A percentile compares a stretch with the other conserved stretches of the same genome.
Conservation (phyloP, 306 rosid genomes). For the Corylus heterophylla region DNA sequence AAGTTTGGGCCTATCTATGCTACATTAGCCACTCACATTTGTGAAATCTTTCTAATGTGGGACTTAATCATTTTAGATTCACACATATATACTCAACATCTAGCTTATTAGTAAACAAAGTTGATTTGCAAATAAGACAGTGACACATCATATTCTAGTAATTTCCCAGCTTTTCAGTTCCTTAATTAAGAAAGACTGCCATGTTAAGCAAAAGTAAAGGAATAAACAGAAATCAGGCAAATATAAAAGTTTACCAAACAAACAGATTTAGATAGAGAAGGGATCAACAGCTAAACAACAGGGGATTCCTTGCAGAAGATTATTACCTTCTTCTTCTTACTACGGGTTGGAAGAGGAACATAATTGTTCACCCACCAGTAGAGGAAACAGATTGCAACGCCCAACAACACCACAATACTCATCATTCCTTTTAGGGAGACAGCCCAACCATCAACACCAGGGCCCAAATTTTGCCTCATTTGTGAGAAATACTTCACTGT, state of each 20-base stretch:
- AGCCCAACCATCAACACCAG: slow-evolving; percentile 98
- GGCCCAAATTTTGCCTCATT: slow-evolving; percentile 76
- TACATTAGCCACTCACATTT: too few relatives aligned
- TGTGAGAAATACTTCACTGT: slow-evolving; percentile 93
- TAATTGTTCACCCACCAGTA: slow-evolving; percentile 90
- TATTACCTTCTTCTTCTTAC: slow-evolving; percentile 94
- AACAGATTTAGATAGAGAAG: not conserved
- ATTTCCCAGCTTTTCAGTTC: not conserved
- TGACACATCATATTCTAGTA: not conserved
- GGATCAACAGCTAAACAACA: slow-evolving; percentile 1
- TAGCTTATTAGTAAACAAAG: not conserved
- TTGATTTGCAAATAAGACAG: not conserved
- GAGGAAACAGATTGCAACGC: slow-evolving; percentile 63
- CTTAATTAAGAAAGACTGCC: not conserved
- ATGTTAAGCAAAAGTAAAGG: not conserved
- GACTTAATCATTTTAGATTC: too few relatives aligned
- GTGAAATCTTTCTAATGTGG: too few relatives aligned
- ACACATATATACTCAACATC: too few relatives aligned
- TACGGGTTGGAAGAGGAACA: slow-evolving; percentile 86
- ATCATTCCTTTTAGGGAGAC: slow-evolving; percentile 83
- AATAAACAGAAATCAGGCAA: not conserved
- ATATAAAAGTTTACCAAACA: not conserved
- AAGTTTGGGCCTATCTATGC: too few relatives aligned
- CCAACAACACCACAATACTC: slow-evolving; percentile 89
- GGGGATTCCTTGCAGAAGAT: not conserved